phyloP scores from a whole-genome alignment of 208 protist species.

The Leishmania turanica region DNA sequence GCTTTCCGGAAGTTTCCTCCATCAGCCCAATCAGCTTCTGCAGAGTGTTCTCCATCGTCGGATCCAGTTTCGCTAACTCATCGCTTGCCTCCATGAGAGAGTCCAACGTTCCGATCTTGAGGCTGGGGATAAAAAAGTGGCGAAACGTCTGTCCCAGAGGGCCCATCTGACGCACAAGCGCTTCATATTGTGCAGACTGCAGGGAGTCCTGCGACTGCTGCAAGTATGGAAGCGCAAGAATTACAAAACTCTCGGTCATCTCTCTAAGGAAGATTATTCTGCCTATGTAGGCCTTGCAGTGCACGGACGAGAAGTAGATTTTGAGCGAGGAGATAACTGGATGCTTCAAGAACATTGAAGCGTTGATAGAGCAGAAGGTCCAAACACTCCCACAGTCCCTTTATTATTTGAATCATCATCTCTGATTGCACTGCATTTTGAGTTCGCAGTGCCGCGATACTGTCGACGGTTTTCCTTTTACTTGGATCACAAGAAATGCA shows the following conservation, averaged over 20 bases:
- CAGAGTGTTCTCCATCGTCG: constrained; percentile 69
- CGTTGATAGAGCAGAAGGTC: not conserved
- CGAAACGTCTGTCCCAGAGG: constrained; percentile 67
- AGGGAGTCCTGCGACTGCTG: constrained; percentile 61
- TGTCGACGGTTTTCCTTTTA: not conserved
- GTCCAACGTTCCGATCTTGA: constrained; percentile 90
- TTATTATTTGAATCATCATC: not conserved
- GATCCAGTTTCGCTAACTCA: constrained; percentile 85
- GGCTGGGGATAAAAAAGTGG: constrained; percentile 76
- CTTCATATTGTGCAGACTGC: constrained; percentile 77
- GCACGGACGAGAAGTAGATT: not conserved
- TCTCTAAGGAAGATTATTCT: constrained; percentile 3
- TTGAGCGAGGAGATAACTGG: not conserved
- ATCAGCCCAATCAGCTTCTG: constrained; percentile 83
- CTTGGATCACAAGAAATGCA: too few relatives aligned
- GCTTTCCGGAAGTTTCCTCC: constrained; percentile 81
- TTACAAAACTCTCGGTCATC: constrained; percentile 85
- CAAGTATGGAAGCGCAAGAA: constrained; percentile 81
- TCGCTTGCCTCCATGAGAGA: constrained; percentile 91
- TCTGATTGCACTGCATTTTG: not conserved
- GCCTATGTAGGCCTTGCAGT: not conserved
- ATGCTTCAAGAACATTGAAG: not conserved
- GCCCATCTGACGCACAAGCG: constrained; percentile 67
- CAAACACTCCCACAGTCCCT: not conserved
- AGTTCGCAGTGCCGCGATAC: not conserved